Base-by-base conservation (phyloP, 495 filamentous ascomycete genomes). In the Glonium stellatum region DNA sequence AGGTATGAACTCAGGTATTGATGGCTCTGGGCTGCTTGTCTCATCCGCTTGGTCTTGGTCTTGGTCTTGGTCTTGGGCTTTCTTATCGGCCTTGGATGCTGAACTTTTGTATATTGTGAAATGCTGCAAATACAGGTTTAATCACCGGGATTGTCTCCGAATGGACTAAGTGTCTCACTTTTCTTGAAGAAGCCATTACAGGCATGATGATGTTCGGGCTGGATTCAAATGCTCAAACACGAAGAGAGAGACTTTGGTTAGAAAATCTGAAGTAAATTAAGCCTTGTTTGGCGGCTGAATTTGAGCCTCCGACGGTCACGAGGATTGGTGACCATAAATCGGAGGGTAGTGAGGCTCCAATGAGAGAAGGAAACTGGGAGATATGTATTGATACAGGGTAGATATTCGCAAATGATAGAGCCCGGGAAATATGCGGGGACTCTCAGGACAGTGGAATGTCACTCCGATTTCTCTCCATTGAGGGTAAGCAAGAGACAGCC, bases 1-100 rank as follows among this genome's bases (percentile, higher is more conserved):
- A n/a, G 63, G 60, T 46, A 65, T 65, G 8, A 58, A 61, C 27
- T 65, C 64, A 22, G 64, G 52, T 21, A 61, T 67, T 5, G 63
- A 63, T n/a, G 56, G 55, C 25, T 62, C 59, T 39, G 60, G 55
- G 23, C 47, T 41, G 34, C 59, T 36, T 1, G 59, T 25, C 35
- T 62, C 63, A 12, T 37, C 18, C 12, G 63, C 57, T 19, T 53
- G 44, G 11, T 31, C 27, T 19, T 34, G 49, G 50, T 19, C 48
- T 31, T 36, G 1, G 58, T 23, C 12, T 37, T 57, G 27, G 15
- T n/a, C 21, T 42, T 57, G 22, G 56, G 52, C 21, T 57, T 31
- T 18, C 39, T 44, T 44, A 13, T 44, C 10, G 12, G 13, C 18
- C 39, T 44, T 44, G 39, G 39, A 18, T 4, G 39, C 13, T 44